Evolutionary conservation across 805 yeast genomes (phyloP).

Genomic region (Lipomyces chichibuensis): DNA sequence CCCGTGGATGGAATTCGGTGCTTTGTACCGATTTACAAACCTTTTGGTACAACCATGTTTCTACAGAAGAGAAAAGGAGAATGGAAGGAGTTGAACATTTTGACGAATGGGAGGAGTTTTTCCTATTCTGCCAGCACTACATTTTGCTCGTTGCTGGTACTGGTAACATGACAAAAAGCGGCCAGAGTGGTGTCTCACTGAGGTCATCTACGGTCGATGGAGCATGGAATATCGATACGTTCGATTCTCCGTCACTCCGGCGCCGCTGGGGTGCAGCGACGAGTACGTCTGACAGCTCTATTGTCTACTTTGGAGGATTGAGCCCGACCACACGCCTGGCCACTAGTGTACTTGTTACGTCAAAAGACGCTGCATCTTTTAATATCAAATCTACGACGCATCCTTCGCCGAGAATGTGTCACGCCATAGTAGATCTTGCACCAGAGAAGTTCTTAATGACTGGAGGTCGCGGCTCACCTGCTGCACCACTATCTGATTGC

Average conservation of each 20-base stretch:
- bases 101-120: slow-evolving; percentile 85
- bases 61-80: slow-evolving; percentile 45
- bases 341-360: slow-evolving; percentile 23
- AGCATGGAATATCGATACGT: background rate
- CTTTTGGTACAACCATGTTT: slow-evolving; percentile 58
- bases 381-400: slow-evolving; percentile 35
- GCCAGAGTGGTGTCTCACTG: no score
- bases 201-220: background rate
- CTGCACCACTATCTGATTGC: slow-evolving; percentile 49
- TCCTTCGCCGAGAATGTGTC: slow-evolving; percentile 58
- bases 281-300: background rate
- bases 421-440: slow-evolving; percentile 50
- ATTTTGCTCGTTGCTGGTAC: slow-evolving; percentile 63
- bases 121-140: slow-evolving; percentile 75
- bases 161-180: background rate
- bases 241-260: background rate
- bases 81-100: slow-evolving; percentile 64
- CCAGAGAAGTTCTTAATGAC: slow-evolving; percentile 47
- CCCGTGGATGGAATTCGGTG: slow-evolving; percentile 50
- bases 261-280: slow-evolving; percentile 26
- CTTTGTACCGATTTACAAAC: slow-evolving; percentile 55
- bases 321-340: slow-evolving; percentile 33
- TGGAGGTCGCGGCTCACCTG: slow-evolving; percentile 74
- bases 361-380: slow-evolving; percentile 20
- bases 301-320: slow-evolving; percentile 28